Percentiles rank a stretch among this genome's conserved stretches.
phyloP scores from a whole-genome alignment of 768 basidiomycete species.

The Multifurca ochricompacta region DNA sequence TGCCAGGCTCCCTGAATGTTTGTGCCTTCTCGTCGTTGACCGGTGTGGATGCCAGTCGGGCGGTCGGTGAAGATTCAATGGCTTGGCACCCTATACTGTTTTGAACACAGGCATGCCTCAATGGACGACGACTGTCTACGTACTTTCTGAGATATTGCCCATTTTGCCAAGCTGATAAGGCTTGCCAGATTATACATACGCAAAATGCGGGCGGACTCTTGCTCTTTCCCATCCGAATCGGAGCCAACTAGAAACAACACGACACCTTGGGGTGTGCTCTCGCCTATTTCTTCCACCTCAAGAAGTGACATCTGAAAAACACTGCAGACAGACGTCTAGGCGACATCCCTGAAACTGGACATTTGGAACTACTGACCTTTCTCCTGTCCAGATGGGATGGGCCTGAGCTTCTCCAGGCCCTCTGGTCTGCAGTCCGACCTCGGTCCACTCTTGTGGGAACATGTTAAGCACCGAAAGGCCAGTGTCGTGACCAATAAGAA shows the following conservation, averaged over 20 bases:
- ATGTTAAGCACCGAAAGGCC: slow-evolving; percentile 79
- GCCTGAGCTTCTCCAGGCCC: slow-evolving; percentile 68
- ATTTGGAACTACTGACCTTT: slow-evolving; percentile 44
- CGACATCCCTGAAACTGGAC: not conserved
- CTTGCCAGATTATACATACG: slow-evolving; percentile 83
- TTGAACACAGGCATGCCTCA: not conserved
- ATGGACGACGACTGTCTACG: slow-evolving; percentile 4
- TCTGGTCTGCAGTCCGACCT: slow-evolving; percentile 32
- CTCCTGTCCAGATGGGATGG: slow-evolving; percentile 66
- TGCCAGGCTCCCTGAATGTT: slow-evolving; percentile 49
- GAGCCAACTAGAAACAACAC: slow-evolving; percentile 70
- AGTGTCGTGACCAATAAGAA: slow-evolving; percentile 75
- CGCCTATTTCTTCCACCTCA: slow-evolving; percentile 52
- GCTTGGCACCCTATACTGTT: slow-evolving; percentile 42
- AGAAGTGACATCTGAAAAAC: slow-evolving; percentile 73
- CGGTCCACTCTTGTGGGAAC: slow-evolving; percentile 67
- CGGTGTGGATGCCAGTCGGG: slow-evolving; percentile 45
- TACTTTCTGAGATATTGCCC: slow-evolving; percentile 64
- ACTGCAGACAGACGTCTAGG: slow-evolving; percentile 30
- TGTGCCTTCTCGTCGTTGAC: slow-evolving; percentile 39
- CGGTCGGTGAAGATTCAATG: slow-evolving; percentile 51
- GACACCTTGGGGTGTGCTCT: slow-evolving; percentile 59
- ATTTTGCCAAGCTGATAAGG: slow-evolving; percentile 65
- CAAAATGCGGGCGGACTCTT: slow-evolving; percentile 47
- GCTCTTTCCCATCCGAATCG: slow-evolving; percentile 46